Conservation (phyloP, 352 stramenopile genomes). For the Pythium aphanidermatum region DNA sequence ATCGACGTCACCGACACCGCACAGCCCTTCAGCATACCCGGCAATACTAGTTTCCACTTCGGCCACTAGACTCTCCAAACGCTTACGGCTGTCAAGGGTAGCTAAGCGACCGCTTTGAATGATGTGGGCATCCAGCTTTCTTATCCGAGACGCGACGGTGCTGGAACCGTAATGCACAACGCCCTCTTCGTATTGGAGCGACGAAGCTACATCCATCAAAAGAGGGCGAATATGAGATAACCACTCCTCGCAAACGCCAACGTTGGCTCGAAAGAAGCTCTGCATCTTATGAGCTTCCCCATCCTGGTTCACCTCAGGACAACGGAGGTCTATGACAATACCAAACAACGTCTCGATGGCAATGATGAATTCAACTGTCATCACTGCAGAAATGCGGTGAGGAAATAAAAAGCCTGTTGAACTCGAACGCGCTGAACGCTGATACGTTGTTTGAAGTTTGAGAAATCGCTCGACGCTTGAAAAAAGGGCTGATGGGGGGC, state of each 20-base stretch:
- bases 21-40: neutral
- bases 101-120: no score
- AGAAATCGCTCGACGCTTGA: conserved; percentile 65
- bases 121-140: conserved; percentile 13
- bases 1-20: no score
- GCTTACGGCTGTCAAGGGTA: conserved; percentile 2
- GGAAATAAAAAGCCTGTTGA: conserved; percentile 1
- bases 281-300: conserved; percentile 16
- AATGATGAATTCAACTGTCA: conserved; percentile 21
- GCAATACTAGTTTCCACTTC: conserved; percentile 14
- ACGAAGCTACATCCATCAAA: conserved; percentile 3
- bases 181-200: conserved; percentile 6
- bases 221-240: conserved; percentile 14
- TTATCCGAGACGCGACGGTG: neutral
- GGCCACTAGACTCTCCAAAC: conserved; percentile 5
- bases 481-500: conserved; percentile 70
- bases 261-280: conserved; percentile 22
- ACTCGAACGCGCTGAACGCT: conserved; percentile 2
- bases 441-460: conserved; percentile 22
- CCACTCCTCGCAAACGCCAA: conserved; percentile 22
- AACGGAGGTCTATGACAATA: conserved; percentile 8
- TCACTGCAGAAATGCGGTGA: conserved; percentile 1
- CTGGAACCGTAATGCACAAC: conserved; percentile 11
- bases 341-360: conserved; percentile 15
- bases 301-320: conserved; percentile 8